A percentile compares a stretch with the other conserved stretches of the same genome.
phyloP scores from a whole-genome alignment of 768 basidiomycete genomes.

The Peribolospora kevripleyi region DNA sequence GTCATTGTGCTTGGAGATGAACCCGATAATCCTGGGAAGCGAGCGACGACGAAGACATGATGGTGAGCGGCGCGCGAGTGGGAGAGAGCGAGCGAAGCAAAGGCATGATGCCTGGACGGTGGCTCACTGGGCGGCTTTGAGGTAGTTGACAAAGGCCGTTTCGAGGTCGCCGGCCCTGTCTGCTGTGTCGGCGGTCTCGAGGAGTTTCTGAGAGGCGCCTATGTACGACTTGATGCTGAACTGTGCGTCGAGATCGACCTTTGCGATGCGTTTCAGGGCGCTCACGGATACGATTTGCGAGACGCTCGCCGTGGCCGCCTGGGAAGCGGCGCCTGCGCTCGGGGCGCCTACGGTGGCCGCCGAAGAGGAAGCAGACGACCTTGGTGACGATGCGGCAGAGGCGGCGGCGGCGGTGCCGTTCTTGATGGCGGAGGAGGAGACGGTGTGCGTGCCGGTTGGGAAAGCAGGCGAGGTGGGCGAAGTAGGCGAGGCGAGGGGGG shows the following conservation, averaged over 20 bases:
- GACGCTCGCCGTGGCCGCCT: background rate
- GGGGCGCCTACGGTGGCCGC: background rate
- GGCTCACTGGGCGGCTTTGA: conserved; percentile 3
- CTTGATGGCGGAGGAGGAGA: too few relatives aligned
- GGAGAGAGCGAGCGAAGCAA: background rate
- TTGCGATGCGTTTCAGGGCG: conserved; percentile 1
- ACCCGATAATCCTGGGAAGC: conserved; percentile 1
- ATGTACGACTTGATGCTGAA: conserved; percentile 1
- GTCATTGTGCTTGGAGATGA: conserved; percentile 2
- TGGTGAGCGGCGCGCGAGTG: background rate
- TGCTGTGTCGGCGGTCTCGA: background rate
- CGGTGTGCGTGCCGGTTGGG: too few relatives aligned
- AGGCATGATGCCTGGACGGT: background rate
- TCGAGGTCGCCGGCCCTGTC: background rate
- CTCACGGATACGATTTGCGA: background rate
- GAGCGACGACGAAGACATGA: background rate
- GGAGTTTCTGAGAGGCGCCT: background rate
- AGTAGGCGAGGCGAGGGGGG: too few relatives aligned
- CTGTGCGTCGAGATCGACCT: background rate
- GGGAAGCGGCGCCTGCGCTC: background rate
- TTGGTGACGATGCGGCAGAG: background rate
- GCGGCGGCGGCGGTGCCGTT: too few relatives aligned
- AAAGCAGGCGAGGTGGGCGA: too few relatives aligned
- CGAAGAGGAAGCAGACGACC: background rate
- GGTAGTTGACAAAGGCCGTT: conserved; percentile 4